Base-by-base conservation (phyloP, 257 asterid species). In the Oldenlandia corymbosa region DNA sequence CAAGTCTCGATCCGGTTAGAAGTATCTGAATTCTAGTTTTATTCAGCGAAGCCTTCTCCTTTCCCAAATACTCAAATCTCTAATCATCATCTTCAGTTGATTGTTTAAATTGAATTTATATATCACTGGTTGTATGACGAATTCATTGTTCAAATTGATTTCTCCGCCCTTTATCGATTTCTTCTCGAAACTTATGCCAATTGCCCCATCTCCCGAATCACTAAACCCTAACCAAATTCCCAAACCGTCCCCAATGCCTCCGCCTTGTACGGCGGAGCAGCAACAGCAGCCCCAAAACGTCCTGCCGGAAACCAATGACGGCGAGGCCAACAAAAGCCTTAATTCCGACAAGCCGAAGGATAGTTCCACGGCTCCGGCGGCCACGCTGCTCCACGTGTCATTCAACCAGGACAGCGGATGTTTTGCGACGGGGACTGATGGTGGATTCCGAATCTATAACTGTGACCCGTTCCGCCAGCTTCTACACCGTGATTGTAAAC, bases 351-450 rank as follows among this genome's bases (percentile, higher is more conserved):
- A 48, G 24, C 7, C 14, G 21, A 26, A 56, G 31, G 74, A 69
- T 48, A 32, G 58, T 5, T 36, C n/a, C n/a, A n/a, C n/a, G n/a
- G n/a, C n/a, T n/a, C n/a, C 62, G 64, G 68, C 43, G 6, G 74
- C 81, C 10, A 48, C 67, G 60, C 82, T 90, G 60, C 93, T 90
- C 28, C 94, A 88, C 69, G 80, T 84, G 34, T 88, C 96, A 0
- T 90, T 88, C 79, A 90, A 90, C 74, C 97, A 90, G 77, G 97
- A 90, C 64, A 80, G 81, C 68, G 87, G 91, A 10, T 90, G 91
- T 62, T 90, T 90, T 73, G 87, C 95, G 20, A 72, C 81, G 13
- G 96, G 96, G 5, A 85, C 87, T 53, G 91, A 85, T 53, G 79
- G 83, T 7, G 97, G 97, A 1, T 90, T 90, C 65, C 85, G 95